A percentile compares a stretch with the other conserved stretches of the same genome.
Conservation (phyloP, 306 rosid genomes). For the Sphenostylis stenocarpa region DNA sequence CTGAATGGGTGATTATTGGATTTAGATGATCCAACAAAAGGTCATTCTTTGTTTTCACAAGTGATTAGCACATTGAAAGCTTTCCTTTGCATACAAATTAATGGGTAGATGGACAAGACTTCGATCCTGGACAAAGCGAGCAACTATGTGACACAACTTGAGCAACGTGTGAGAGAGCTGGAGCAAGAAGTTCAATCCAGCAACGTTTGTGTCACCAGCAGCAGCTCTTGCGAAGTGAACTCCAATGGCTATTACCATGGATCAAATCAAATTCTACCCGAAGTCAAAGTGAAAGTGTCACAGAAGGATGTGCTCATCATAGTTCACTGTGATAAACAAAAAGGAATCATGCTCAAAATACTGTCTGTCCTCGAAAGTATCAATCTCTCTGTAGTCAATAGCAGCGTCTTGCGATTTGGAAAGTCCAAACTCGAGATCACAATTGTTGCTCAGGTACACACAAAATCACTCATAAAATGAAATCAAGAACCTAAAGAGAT, state of each 20-base stretch:
- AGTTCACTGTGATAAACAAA: constrained; percentile 38
- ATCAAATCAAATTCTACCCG: neutral
- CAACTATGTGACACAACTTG: constrained; percentile 33
- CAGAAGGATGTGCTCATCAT: constrained; percentile 30
- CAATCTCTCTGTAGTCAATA: constrained; percentile 33
- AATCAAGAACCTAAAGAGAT: neutral
- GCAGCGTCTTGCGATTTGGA: constrained; percentile 44
- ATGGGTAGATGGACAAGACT: constrained; percentile 29
- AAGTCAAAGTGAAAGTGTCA: constrained; percentile 32
- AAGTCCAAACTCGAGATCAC: constrained; percentile 38
- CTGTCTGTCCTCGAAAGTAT: constrained; percentile 27
- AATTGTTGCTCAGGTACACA: constrained; percentile 38
- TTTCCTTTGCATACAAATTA: neutral
- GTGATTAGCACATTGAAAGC: no score
- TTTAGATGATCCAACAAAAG: no score
- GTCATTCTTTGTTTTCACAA: no score
- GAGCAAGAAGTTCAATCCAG: constrained; percentile 31
- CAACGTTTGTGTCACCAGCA: neutral
- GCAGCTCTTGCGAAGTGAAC: neutral
- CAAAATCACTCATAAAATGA: no score
- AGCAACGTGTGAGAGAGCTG: constrained; percentile 40
- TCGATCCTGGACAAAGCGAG: constrained; percentile 32
- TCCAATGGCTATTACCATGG: neutral
- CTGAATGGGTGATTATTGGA: no score
- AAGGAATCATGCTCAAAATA: constrained; percentile 38